Evolutionary conservation across 768 basidiomycete genomes (phyloP).

Genomic region (Rhizopogon rudus): DNA sequence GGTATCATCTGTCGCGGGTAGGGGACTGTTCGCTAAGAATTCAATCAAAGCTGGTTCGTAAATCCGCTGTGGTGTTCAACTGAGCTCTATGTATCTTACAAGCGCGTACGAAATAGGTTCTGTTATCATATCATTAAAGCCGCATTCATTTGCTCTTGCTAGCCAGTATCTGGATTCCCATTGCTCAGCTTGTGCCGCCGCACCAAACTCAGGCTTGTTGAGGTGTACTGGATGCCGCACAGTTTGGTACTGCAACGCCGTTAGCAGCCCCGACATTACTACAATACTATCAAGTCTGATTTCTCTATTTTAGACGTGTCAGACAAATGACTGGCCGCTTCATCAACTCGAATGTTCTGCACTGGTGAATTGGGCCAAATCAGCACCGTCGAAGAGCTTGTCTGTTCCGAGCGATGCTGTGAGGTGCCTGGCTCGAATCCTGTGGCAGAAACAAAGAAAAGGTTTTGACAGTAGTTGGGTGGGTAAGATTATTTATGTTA

Average conservation of each 20-base stretch:
- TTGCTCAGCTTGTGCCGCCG: conserved; percentile 65
- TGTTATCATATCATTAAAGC: conserved; percentile 49
- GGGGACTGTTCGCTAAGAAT: conserved; percentile 41
- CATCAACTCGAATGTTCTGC: conserved; percentile 81
- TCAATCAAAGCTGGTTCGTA: conserved; percentile 33
- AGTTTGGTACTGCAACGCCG: conserved; percentile 72
- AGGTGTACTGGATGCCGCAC: conserved; percentile 72
- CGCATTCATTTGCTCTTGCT: conserved; percentile 63
- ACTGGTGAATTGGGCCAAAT: conserved; percentile 50
- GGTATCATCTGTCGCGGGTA: conserved; percentile 31
- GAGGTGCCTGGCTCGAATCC: conserved; percentile 69
- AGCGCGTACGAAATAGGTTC: conserved; percentile 40
- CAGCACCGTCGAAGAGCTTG: conserved; percentile 42
- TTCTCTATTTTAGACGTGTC: conserved; percentile 47
- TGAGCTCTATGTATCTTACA: not conserved
- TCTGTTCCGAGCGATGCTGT: conserved; percentile 73
- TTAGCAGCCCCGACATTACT: conserved; percentile 30
- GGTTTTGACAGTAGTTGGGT: conserved; percentile 58
- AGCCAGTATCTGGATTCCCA: conserved; percentile 51
- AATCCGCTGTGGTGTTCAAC: not conserved
- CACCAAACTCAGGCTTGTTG: conserved; percentile 39
- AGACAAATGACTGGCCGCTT: conserved; percentile 63
- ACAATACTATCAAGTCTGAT: not conserved
- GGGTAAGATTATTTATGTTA: conserved; percentile 15
- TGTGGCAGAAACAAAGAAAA: conserved; percentile 59